Evolutionary conservation across 2,329 filamentous ascomycete genomes (phyloP).

Genomic region (Trichoderma sp.): DNA sequence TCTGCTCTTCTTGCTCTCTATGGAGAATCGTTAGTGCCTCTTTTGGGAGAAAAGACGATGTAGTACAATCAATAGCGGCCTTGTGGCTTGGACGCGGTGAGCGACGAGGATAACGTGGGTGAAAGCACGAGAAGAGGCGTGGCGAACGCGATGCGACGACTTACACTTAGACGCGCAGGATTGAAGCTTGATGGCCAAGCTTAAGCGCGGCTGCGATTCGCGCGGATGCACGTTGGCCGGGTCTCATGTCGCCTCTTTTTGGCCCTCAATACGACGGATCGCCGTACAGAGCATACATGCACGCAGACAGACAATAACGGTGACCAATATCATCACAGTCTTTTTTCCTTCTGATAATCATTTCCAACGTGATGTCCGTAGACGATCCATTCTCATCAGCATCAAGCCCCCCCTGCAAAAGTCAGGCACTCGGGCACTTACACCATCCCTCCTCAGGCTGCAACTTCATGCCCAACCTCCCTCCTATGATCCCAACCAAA

Average conservation of each 20-base stretch:
- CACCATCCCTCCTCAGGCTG: neutral
- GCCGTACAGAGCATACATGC: no score
- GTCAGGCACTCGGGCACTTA: neutral
- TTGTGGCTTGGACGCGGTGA: neutral
- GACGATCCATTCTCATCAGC: no score
- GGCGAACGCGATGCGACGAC: slow-evolving; percentile 5
- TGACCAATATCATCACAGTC: no score
- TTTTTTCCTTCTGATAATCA: no score
- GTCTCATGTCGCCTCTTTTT: neutral
- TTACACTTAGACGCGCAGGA: slow-evolving; percentile 3
- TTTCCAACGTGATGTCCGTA: no score
- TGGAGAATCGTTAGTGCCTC: neutral
- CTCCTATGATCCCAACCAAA: neutral
- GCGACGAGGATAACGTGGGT: neutral
- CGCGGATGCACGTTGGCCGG: neutral
- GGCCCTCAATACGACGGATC: neutral
- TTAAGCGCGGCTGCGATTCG: slow-evolving; percentile 13
- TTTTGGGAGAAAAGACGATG: neutral
- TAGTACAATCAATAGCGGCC: neutral
- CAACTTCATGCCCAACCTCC: slow-evolving; percentile 8
- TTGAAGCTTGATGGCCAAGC: slow-evolving; percentile 9
- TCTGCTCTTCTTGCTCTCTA: neutral
- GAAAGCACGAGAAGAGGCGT: neutral
- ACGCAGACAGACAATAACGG: no score
- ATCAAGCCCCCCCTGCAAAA: no score